Conservation (phyloP, 805 yeast species). For the Metschnikowia cubensis region DNA sequence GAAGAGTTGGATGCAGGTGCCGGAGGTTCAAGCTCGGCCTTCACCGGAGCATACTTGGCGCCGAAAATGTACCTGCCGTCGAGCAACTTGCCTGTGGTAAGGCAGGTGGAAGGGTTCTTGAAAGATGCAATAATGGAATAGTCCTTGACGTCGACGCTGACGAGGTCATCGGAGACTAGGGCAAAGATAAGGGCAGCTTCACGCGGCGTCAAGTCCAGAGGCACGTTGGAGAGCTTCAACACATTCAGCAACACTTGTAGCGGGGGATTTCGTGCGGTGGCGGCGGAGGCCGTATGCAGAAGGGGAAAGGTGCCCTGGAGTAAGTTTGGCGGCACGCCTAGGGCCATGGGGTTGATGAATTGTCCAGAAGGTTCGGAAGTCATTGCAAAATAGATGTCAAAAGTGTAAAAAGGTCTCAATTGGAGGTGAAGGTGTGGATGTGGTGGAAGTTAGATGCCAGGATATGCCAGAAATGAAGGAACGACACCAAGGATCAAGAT, state of each 20-base stretch:
- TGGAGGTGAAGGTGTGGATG: no score
- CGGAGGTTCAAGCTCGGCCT: constrained; percentile 31
- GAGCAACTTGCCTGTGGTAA: constrained; percentile 37
- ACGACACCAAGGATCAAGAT: no score
- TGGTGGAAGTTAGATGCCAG: no score
- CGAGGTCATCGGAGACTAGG: constrained; percentile 57
- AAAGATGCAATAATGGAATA: constrained; percentile 32
- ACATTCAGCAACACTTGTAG: constrained; percentile 4
- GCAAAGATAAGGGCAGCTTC: constrained; percentile 69
- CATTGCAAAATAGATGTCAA: constrained; percentile 1
- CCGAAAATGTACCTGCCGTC: constrained; percentile 42
- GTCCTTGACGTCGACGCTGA: constrained; percentile 45
- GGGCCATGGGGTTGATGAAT: constrained; percentile 11
- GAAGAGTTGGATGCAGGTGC: constrained; percentile 16
- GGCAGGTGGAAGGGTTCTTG: constrained; percentile 35
- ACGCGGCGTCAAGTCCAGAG: constrained; percentile 58
- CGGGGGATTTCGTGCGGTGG: constrained; percentile 2
- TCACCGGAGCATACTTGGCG: constrained; percentile 30
- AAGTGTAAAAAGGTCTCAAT: no score
- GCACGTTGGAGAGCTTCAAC: constrained; percentile 47
- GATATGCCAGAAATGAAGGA: no score
- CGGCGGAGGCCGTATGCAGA: constrained; percentile 1
- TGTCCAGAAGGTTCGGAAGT: constrained; percentile 14
- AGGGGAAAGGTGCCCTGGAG: constrained; percentile 4
- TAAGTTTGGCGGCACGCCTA: constrained; percentile 7